Evolutionary conservation across 1,284 basidiomycete genomes (phyloP).

Genomic region (Tremellales sp.): DNA sequence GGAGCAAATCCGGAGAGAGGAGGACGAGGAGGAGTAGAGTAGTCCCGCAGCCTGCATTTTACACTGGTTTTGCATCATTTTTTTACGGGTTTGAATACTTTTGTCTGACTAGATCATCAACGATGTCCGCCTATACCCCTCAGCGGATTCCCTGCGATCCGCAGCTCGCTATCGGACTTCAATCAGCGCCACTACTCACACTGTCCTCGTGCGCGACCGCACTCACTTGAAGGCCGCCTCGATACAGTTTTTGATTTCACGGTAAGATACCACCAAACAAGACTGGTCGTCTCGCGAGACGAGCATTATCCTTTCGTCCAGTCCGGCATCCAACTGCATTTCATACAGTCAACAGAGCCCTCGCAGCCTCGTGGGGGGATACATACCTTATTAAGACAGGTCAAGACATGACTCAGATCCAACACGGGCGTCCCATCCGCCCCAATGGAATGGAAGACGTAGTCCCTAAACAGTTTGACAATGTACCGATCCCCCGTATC

Average conservation of each 20-base stretch:
- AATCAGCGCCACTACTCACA: background rate
- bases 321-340: constrained; percentile 77
- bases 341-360: background rate
- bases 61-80: constrained; percentile 1
- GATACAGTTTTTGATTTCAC: constrained; percentile 82
- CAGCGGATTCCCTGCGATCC: constrained; percentile 11
- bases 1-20: constrained; percentile 57
- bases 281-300: constrained; percentile 87
- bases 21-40: constrained; percentile 34
- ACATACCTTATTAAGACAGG: constrained; percentile 79
- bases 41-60: too few relatives aligned
- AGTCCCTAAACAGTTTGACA: constrained; percentile 96
- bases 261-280: constrained; percentile 92
- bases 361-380: background rate
- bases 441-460: constrained; percentile 96
- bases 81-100: too few relatives aligned
- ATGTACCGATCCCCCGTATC: constrained; percentile 98
- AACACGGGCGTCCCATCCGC: constrained; percentile 85
- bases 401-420: constrained; percentile 85
- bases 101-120: background rate
- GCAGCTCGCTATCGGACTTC: constrained; percentile 1
- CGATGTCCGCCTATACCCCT: constrained; percentile 13
- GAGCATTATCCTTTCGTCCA: constrained; percentile 92
- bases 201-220: background rate
- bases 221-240: constrained; percentile 68